A percentile compares a stretch with the other conserved stretches of the same genome.
Evolutionary conservation across 306 rosid species (phyloP).

Genomic region (Trifolium repens): DNA sequence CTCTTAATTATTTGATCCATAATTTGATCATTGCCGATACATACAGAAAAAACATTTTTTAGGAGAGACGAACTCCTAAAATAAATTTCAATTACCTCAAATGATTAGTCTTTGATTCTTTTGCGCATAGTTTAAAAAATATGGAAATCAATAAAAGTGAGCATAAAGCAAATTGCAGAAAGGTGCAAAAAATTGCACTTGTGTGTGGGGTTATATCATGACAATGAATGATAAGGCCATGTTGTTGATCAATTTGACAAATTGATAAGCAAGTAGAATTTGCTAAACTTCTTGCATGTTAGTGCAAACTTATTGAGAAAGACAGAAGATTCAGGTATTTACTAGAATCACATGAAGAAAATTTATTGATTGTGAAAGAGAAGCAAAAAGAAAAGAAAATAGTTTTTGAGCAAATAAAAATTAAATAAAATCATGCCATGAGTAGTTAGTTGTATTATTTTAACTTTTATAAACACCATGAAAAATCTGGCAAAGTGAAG

Average conservation of each 20-base stretch:
- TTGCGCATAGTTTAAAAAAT: too few relatives aligned
- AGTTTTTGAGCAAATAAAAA: background rate
- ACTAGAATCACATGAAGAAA: background rate
- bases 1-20: too few relatives aligned
- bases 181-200: background rate
- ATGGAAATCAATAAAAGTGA: background rate
- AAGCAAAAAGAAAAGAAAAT: background rate
- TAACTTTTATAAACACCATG: constrained; percentile 15
- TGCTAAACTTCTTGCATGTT: constrained; percentile 16
- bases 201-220: constrained; percentile 8
- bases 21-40: too few relatives aligned
- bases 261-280: background rate
- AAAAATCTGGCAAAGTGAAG: constrained; percentile 37
- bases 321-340: background rate
- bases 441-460: constrained; percentile 46
- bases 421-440: background rate
- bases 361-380: constrained; percentile 17
- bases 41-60: too few relatives aligned
- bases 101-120: too few relatives aligned
- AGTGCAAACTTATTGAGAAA: constrained; percentile 4
- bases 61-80: too few relatives aligned
- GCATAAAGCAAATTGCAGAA: background rate
- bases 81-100: too few relatives aligned
- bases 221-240: constrained; percentile 16
- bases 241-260: constrained; percentile 26